Evolutionary conservation across 306 rosid species (phyloP).

Genomic region (Psophocarpus tetragonolobus): DNA sequence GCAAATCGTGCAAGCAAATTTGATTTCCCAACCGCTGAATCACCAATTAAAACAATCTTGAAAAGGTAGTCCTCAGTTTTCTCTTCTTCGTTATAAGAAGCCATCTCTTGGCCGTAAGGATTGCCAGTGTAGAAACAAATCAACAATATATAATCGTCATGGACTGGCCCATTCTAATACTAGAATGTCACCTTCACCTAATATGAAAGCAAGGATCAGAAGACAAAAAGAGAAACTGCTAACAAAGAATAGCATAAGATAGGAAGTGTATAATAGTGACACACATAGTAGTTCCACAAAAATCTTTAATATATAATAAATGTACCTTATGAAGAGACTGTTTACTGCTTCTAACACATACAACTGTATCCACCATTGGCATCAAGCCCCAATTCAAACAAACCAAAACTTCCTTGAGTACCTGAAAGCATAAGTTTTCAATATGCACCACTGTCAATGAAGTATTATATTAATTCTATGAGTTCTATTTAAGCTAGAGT

Average conservation of each 20-base stretch:
- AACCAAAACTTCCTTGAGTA: slow-evolving; percentile 21
- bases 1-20: slow-evolving; percentile 92
- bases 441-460: slow-evolving; percentile 11
- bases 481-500: neutral
- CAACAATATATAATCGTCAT: slow-evolving; percentile 43
- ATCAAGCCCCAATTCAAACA: slow-evolving; percentile 26
- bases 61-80: slow-evolving; percentile 91
- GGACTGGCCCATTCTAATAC: slow-evolving; percentile 35
- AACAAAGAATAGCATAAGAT: slow-evolving; percentile 37
- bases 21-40: slow-evolving; percentile 92
- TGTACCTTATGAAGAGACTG: slow-evolving; percentile 39
- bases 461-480: slow-evolving; percentile 1
- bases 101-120: slow-evolving; percentile 58
- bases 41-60: slow-evolving; percentile 91
- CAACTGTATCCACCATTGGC: slow-evolving; percentile 40
- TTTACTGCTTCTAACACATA: slow-evolving; percentile 17
- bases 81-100: slow-evolving; percentile 62
- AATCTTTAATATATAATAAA: slow-evolving; percentile 40
- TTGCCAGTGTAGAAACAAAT: slow-evolving; percentile 48
- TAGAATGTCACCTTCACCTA: slow-evolving; percentile 47
- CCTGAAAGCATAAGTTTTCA: slow-evolving; percentile 35
- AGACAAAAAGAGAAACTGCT: slow-evolving; percentile 33
- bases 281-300: slow-evolving; percentile 27
- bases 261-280: slow-evolving; percentile 37
- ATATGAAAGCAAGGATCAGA: slow-evolving; percentile 42